Evolutionary conservation across 345 rosid species (phyloP).

Genomic region (Eucalyptus microcorys): DNA sequence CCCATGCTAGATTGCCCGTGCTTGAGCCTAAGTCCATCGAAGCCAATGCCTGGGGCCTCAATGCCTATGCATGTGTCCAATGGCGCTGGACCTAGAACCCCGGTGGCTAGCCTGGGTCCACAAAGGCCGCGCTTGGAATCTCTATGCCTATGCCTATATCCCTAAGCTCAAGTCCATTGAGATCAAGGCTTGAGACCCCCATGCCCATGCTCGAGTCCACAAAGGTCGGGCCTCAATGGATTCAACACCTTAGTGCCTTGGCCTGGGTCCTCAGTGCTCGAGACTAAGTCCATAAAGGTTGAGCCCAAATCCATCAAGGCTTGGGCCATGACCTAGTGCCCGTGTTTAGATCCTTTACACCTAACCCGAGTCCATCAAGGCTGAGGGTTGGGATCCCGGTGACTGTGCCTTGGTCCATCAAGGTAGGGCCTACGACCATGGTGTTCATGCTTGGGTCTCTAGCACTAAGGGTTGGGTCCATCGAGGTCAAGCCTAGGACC

Average conservation of each 20-base stretch:
- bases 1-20: not conserved
- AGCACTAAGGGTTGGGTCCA: not conserved
- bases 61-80: not conserved
- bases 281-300: not conserved
- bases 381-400: fast-evolving
- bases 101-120: not conserved
- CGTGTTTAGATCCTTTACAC: not conserved
- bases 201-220: not conserved
- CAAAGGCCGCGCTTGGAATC: not conserved
- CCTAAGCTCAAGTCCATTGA: not conserved
- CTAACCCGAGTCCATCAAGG: not conserved
- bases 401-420: not conserved
- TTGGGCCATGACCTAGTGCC: not conserved
- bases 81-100: fast-evolving
- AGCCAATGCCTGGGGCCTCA: not conserved
- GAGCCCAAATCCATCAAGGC: not conserved
- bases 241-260: not conserved
- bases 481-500: not conserved
- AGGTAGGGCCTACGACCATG: not conserved
- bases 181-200: not conserved
- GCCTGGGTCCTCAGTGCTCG: not conserved
- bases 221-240: not conserved
- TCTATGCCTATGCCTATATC: not conserved
- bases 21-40: not conserved
- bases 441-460: not conserved